Percentiles rank a stretch among this genome's conserved stretches.
Conservation (phyloP, 2,329 filamentous ascomycete genomes). For the Aspergillus bombycis region DNA sequence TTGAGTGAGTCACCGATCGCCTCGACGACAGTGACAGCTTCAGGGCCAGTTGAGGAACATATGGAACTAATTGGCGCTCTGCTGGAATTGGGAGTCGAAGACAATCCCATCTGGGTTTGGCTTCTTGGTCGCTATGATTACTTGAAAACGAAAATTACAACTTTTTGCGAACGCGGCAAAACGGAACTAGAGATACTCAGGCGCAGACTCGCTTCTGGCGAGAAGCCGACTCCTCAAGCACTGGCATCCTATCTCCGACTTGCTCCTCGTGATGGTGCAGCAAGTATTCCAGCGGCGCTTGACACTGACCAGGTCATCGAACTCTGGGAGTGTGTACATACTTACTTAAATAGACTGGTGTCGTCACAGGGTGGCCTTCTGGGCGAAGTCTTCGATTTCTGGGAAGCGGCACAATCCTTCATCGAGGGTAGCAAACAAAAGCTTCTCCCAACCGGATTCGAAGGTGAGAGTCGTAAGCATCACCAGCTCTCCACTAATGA, state of each 20-base stretch:
- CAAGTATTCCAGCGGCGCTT: constrained; percentile 65
- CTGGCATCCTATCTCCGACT: constrained; percentile 77
- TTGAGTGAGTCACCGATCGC: constrained; percentile 69
- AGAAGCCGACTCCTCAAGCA: constrained; percentile 69
- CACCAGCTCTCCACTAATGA: constrained; percentile 76
- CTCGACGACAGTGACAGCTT: constrained; percentile 55
- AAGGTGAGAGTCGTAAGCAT: constrained; percentile 78
- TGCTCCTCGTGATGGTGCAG: constrained; percentile 68
- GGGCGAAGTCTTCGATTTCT: constrained; percentile 89
- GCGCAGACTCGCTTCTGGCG: constrained; percentile 73
- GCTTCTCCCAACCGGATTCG: constrained; percentile 76
- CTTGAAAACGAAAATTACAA: constrained; percentile 80
- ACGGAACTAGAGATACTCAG: constrained; percentile 91
- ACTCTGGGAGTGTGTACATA: constrained; percentile 86
- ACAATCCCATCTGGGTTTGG: constrained; percentile 97
- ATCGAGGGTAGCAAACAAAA: constrained; percentile 83
- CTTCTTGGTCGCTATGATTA: constrained; percentile 86
- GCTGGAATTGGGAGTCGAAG: constrained; percentile 90
- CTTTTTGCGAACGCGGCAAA: constrained; percentile 80
- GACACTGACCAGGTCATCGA: constrained; percentile 82
- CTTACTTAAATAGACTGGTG: constrained; percentile 73
- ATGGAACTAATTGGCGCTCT: constrained; percentile 89
- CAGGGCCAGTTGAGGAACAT: constrained; percentile 72
- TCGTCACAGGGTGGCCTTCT: constrained; percentile 76
- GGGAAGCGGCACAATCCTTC: constrained; percentile 89